Evolutionary conservation across 2,329 filamentous ascomycete species (phyloP).

Genomic region (Aureobasidium lini): DNA sequence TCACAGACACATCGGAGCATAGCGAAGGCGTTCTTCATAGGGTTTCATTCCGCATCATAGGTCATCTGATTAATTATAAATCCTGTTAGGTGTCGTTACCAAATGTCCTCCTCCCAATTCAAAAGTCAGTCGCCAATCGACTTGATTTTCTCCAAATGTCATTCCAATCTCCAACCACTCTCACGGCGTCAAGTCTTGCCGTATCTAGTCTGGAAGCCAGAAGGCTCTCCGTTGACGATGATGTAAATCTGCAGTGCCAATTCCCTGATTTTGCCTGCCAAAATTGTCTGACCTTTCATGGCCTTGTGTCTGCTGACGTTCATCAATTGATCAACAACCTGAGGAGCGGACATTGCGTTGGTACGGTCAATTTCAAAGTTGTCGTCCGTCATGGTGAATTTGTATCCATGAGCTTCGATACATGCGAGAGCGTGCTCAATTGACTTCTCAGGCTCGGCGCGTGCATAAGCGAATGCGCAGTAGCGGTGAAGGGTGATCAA

Average conservation of each 20-base stretch:
- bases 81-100: too few species aligned
- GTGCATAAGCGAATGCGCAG: neutral
- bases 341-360: constrained; percentile 2
- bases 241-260: neutral
- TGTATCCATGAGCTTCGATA: constrained; percentile 1
- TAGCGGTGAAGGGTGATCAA: neutral
- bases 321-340: constrained; percentile 4
- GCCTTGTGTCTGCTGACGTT: neutral
- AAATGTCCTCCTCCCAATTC: neutral
- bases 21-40: neutral
- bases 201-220: neutral
- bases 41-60: too few species aligned
- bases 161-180: neutral
- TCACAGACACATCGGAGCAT: neutral
- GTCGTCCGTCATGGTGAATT: neutral
- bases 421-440: neutral
- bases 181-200: neutral
- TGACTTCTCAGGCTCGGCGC: neutral
- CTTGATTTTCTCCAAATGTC: too few species aligned
- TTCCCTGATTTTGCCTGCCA: neutral
- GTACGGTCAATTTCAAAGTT: neutral
- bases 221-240: constrained; percentile 6
- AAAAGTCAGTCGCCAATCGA: too few species aligned
- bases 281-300: neutral
- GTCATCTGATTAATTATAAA: too few species aligned